Base-by-base conservation (phyloP, 225 moss, liverwort and hornwort species). In the Neckera pumila region DNA sequence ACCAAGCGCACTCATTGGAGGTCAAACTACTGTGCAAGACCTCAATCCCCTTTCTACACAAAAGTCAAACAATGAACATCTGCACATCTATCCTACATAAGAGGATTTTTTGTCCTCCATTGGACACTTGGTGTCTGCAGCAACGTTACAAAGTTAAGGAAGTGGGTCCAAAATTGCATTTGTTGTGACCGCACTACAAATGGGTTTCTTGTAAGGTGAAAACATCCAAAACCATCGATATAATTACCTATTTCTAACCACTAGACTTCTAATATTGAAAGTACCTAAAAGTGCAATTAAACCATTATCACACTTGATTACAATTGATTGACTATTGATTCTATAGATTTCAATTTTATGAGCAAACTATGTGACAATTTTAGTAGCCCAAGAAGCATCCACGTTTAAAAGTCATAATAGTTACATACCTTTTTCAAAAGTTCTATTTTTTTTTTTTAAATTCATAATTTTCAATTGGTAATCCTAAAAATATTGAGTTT, bases 121-220 rank as follows among this genome's bases (percentile, higher is more conserved):
- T 2, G 3, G 3, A 17, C 17, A 45, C 2, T 42, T 43, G 5
- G 25, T 14, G 14, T 40, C 8, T 1, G 0, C 1, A 25, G 4
- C 0, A 1, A 8, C 3, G 1, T 14, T 27, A 42, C 20, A 36
- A 36, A 10, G 6, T 21, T 7, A 67, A 67, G 2, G 22, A 3
- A 3, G 21, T 20, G 20, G 20, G 12, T 34, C 5, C 18, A 34
- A 33, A 76, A 51, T 9, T 1, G 0, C 0, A 6, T 14, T 23
- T 33, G 2, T 36, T 53, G 14, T 36, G 15, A 6, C 6, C 4
- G 0, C 9, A 20, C 43, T 43, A 43, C 14, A 62, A 10, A 40
- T 28, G n/a, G 40, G 3, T 18, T 79, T 59, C 40, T 28, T 47
- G 47, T 47, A 47, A 47, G 47, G 11, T 47, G 47, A 47, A 47